Evolutionary conservation across 371 early-diverging fungal genomes (phyloP).

Genomic region (Thermomucor indicae-seudaticae): DNA sequence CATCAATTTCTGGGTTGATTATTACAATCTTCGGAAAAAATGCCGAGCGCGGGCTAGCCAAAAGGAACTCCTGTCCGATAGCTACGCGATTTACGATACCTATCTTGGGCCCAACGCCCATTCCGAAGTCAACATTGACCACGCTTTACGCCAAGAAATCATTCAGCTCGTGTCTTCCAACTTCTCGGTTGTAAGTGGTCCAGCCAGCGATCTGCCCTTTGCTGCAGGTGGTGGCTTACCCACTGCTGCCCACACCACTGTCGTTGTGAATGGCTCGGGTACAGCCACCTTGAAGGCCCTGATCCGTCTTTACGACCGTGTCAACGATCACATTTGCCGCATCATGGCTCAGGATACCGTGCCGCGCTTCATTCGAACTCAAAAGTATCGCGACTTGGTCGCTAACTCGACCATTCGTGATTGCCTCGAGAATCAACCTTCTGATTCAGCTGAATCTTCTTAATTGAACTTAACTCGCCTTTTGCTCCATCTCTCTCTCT

Average conservation of each 20-base stretch:
- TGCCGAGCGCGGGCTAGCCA: constrained; percentile 2
- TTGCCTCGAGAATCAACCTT: not conserved
- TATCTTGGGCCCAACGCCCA: constrained; percentile 46
- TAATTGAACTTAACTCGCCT: not conserved
- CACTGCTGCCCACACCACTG: not conserved
- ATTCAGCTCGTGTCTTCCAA: constrained; percentile 25
- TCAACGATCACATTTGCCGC: constrained; percentile 64
- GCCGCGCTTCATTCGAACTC: constrained; percentile 63
- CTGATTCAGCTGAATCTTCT: not conserved
- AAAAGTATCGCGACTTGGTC: constrained; percentile 39
- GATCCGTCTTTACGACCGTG: constrained; percentile 49
- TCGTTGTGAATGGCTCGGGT: constrained; percentile 9
- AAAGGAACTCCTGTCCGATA: constrained; percentile 40
- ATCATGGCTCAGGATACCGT: constrained; percentile 74
- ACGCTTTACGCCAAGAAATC: constrained; percentile 36
- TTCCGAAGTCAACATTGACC: constrained; percentile 56
- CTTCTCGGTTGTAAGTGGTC: constrained; percentile 12
- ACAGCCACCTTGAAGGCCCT: constrained; percentile 12
- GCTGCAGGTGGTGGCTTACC: constrained; percentile 5
- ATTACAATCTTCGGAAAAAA: constrained; percentile 25
- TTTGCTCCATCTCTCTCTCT: not conserved
- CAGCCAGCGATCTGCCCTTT: constrained; percentile 11
- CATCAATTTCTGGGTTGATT: constrained; percentile 64
- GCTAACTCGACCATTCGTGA: not conserved
- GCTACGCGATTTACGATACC: constrained; percentile 51